Evolutionary conservation across 495 filamentous ascomycete genomes (phyloP), one percentile per base, ranked within the genome.

Genomic region (Cetradonia linearis): DNA sequence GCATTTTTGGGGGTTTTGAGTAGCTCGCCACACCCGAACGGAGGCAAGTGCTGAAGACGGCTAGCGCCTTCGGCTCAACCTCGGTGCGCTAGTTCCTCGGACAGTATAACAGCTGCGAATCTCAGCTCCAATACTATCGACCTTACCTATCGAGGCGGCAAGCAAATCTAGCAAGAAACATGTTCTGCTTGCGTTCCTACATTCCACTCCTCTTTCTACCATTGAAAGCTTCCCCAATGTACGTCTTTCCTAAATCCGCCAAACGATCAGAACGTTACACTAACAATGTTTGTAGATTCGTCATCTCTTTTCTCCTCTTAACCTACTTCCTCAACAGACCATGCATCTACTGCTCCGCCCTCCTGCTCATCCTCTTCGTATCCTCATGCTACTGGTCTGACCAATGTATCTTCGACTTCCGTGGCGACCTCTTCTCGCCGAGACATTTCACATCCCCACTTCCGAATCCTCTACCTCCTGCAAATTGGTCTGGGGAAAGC

Each of bases 351-450:
- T 95, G 89, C 78, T 91, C 89, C 58, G 79, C 89, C 59, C 84
- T 95, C 34, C 87, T 95, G 58, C 76, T 94, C 63, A 88, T 92
- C 59, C 86, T 95, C 63, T 95, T 95, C 76, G 77, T 84, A 50
- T 91, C 88, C 18, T 91, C 88, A 31, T 95, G 89, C 74, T 84
- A 91, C 79, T 95, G 89, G 89, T 87, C 86, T 61, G 88, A 93
- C 68, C 83, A 83, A 30, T 95, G 89, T 71, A 89, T 92, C 75
- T 88, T 95, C 68, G 88, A 93, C 71, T 80, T 91, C 47, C 84
- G 78, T 56, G 75, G 85, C 64, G 88, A 91, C 74, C 93, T 87
- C 87, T 92, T 92, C 71, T 78, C 87, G 50, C 84, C 89, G 18
- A 80, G 83, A 33, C 77, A 75, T 49, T 68, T 72, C 55, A 69